These are phyloP conservation scores for Amylostereum areolatum DNA, from an alignment of 1,284 basidiomycete genomes.

Conservation along the genomic window DNA sequence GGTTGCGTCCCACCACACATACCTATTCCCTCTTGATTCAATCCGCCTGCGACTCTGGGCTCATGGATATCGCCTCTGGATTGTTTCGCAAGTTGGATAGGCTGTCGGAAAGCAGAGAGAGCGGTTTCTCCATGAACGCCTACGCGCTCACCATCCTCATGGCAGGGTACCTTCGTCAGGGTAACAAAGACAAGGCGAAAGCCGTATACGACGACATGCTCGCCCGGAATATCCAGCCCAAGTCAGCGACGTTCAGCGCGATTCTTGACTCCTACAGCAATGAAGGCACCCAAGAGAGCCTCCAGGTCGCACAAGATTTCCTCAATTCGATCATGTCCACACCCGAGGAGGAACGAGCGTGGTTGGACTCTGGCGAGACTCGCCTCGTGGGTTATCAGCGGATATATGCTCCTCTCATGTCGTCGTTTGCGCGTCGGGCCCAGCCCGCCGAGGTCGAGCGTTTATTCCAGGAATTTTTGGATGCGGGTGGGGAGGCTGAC, in stretches of 20 bases:
- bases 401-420: constrained; percentile 64
- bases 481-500: constrained; percentile 50
- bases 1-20: constrained; percentile 51
- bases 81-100: constrained; percentile 68
- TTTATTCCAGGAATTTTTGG: constrained; percentile 51
- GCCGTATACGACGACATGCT: constrained; percentile 75
- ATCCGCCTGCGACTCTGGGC: constrained; percentile 74
- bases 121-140: constrained; percentile 40
- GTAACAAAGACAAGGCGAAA: constrained; percentile 55
- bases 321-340: constrained; percentile 41
- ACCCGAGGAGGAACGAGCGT: constrained; percentile 26
- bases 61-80: constrained; percentile 61
- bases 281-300: constrained; percentile 39
- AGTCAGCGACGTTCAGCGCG: constrained; percentile 64
- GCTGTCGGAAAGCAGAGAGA: constrained; percentile 27
- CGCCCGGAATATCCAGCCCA: constrained; percentile 60
- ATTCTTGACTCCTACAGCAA: constrained; percentile 63
- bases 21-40: constrained; percentile 81
- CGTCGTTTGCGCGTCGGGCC: constrained; percentile 43
- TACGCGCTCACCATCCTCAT: constrained; percentile 85
- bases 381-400: constrained; percentile 40
- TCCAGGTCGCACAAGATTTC: constrained; percentile 58
- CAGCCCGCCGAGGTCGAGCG: constrained; percentile 52
- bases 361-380: constrained; percentile 33
- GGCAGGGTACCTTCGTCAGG: constrained; percentile 64